Conservation (phyloP, 2,329 filamentous ascomycete species). For the Fusarium anthophilum region DNA sequence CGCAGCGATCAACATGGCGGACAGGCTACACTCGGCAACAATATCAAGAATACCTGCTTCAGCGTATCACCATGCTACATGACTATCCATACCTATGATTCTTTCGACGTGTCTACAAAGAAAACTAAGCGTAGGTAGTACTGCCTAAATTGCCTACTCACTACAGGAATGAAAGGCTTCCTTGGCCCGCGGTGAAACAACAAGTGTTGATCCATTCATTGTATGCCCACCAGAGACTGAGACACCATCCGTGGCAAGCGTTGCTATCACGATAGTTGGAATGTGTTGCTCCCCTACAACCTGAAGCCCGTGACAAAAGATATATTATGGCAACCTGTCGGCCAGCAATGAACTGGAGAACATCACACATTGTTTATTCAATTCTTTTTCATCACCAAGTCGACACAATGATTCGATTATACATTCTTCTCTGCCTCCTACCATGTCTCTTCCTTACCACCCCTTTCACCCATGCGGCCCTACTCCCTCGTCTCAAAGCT, state of each 20-base stretch:
- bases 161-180: conserved; percentile 28
- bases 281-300: conserved; percentile 48
- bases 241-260: conserved; percentile 33
- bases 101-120: not conserved
- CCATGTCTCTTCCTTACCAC: conserved; percentile 16
- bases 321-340: conserved; percentile 30
- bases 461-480: conserved; percentile 12
- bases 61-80: not conserved
- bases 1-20: conserved; percentile 1
- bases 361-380: conserved; percentile 5
- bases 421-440: conserved; percentile 32
- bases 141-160: not conserved
- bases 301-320: conserved; percentile 9
- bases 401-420: conserved; percentile 37
- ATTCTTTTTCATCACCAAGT: not conserved
- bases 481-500: conserved; percentile 9
- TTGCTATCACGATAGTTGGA: conserved; percentile 42
- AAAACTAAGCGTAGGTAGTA: not conserved
- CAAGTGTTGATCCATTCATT: conserved; percentile 31
- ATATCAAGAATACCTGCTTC: conserved; percentile 1
- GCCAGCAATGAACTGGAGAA: not conserved
- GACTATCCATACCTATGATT: not conserved
- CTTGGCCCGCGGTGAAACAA: conserved; percentile 11
- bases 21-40: conserved; percentile 10
- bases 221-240: conserved; percentile 17